Base-by-base conservation (phyloP, 2,329 filamentous ascomycete genomes). In the Myriosclerotinia duriaeana region DNA sequence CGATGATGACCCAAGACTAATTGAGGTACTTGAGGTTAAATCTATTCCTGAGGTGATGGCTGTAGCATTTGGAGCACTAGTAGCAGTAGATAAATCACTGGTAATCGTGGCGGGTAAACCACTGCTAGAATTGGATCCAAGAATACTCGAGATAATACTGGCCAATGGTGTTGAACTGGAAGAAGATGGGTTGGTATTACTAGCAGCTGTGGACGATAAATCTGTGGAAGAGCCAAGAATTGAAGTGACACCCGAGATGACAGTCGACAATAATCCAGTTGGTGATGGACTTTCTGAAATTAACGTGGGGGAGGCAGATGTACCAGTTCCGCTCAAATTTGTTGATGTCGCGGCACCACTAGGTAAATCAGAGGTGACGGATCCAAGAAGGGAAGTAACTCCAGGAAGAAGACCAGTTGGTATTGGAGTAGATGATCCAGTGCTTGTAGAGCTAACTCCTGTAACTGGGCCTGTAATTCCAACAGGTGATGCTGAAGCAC, bases 131-230 rank as follows among this genome's bases (percentile, higher is more conserved):
- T 50, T 53, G 17, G 64, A 66, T 34, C 53, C 55, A 52, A 67
- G 64, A 44, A 67, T 67, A 50, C 66, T 67, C n/a, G 66, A 67
- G n/a, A 67, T 66, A 17, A 67, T 55, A 53, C 66, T 67, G 46
- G 53, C 66, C 50, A 67, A 53, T 11, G 60, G 36, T 12, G 46
- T 64, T 20, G 61, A 64, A 36, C 52, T 56, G 20, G 52, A 36
- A 36, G 50, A 30, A 55, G 42, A 48, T 11, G 52, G 15, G 11
- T 26, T 56, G 5, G 53, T 56, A 26, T 53, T 48, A 46, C 62
- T 48, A 40, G 50, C 38, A 26, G 26, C 11, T 6, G 17, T 34
- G 4, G 53, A 65, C 15, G 34, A 26, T 11, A 22, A n/a, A 65
- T 40, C 22, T 9, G 63, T 65, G 5, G 53, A 46, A 34, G 53